phyloP scores from a whole-genome alignment of 768 basidiomycete species.

The Lactifluus hygrophoroides region DNA sequence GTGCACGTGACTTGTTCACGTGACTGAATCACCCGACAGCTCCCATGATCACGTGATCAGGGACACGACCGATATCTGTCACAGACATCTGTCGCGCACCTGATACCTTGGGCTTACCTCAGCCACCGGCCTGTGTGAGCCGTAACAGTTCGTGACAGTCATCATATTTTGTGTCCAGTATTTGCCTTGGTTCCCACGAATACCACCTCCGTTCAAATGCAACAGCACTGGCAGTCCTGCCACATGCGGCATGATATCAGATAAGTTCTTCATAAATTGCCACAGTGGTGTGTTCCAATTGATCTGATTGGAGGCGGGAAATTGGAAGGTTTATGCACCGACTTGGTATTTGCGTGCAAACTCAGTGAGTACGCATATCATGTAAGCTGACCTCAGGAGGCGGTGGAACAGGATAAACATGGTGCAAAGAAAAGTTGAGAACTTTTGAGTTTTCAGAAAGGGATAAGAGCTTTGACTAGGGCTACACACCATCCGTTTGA shows the following conservation, averaged over 20 bases:
- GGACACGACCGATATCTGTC: too few relatives aligned
- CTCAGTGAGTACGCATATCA: neutral
- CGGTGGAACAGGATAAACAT: conserved; percentile 5
- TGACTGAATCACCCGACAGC: too few relatives aligned
- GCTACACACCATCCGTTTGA: too few relatives aligned
- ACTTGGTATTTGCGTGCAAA: conserved; percentile 15
- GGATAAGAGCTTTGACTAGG: too few relatives aligned
- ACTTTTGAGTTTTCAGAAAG: conserved; percentile 4
- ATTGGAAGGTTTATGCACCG: neutral
- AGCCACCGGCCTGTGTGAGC: too few relatives aligned
- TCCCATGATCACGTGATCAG: too few relatives aligned
- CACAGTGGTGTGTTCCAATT: neutral
- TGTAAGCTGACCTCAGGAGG: neutral
- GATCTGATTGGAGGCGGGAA: neutral
- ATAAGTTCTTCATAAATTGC: neutral
- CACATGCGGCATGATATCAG: neutral
- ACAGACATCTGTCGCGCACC: too few relatives aligned
- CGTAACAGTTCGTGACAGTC: too few relatives aligned
- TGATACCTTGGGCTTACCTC: too few relatives aligned
- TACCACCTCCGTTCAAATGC: neutral
- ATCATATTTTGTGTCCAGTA: too few relatives aligned
- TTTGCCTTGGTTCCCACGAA: neutral
- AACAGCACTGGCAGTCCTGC: neutral
- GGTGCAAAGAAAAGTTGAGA: conserved; percentile 10
- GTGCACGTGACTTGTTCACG: too few relatives aligned